These are phyloP conservation scores for Nannochloris sp. DNA, from an alignment of 139 green algal species.

Conservation along the genomic window DNA sequence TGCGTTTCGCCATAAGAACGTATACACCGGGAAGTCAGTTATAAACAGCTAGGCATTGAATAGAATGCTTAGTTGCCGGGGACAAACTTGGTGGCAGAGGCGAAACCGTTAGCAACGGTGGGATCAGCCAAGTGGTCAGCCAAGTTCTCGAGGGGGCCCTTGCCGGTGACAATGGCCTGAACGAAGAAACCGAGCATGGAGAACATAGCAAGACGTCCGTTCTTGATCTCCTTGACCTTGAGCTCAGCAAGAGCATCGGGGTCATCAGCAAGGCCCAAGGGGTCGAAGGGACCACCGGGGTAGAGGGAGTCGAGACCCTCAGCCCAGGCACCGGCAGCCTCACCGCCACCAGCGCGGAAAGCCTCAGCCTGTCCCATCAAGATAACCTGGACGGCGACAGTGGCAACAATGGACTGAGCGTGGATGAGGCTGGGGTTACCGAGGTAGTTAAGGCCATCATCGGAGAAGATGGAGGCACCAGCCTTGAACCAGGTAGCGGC, in stretches of 20 bases:
- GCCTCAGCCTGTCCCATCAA: slow-evolving; percentile 65
- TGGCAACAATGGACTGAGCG: slow-evolving; percentile 85
- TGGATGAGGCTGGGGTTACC: slow-evolving; percentile 74
- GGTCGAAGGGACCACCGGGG: slow-evolving; percentile 82
- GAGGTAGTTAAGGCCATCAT: slow-evolving; percentile 78
- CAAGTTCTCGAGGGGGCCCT: slow-evolving; percentile 44
- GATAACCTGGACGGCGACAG: slow-evolving; percentile 73
- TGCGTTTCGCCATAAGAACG: neutral
- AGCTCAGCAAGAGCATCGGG: slow-evolving; percentile 77
- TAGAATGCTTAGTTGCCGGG: slow-evolving; percentile 24
- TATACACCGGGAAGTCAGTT: neutral
- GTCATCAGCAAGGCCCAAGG: slow-evolving; percentile 75
- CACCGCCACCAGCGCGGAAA: slow-evolving; percentile 61
- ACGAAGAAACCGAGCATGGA: slow-evolving; percentile 87
- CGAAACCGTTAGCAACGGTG: slow-evolving; percentile 57
- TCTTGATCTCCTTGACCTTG: slow-evolving; percentile 93
- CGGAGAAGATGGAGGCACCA: slow-evolving; percentile 85
- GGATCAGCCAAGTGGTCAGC: slow-evolving; percentile 51
- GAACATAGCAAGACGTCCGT: slow-evolving; percentile 92
- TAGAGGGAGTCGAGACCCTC: slow-evolving; percentile 59
- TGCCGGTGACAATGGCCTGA: slow-evolving; percentile 71
- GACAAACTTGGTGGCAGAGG: slow-evolving; percentile 64
- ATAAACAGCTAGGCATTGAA: too few species aligned
- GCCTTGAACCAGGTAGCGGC: slow-evolving; percentile 91
- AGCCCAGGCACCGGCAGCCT: slow-evolving; percentile 16